Conservation (phyloP, 495 filamentous ascomycete species). For the Aspergillus kassunensis region DNA sequence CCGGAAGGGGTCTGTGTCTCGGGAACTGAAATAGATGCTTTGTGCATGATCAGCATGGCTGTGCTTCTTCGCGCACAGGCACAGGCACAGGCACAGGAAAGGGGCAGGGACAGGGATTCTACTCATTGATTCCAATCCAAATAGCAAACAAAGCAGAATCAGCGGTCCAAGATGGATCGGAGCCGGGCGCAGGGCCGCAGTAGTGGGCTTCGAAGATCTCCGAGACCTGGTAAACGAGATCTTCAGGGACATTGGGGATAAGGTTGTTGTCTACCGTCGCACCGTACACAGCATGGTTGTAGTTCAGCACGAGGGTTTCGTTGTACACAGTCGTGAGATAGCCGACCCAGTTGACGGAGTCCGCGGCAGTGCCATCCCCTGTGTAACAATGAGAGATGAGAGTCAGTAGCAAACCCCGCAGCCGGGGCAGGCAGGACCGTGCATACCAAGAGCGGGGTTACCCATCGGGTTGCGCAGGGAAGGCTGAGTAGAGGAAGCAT, state of each 20-base stretch:
- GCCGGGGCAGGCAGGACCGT: background rate
- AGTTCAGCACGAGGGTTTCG: slow-evolving; percentile 53
- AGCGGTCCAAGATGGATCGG: slow-evolving; percentile 45
- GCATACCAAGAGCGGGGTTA: slow-evolving; percentile 47
- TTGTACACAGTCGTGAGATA: slow-evolving; percentile 64
- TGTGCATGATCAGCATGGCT: no score
- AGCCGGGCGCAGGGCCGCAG: background rate
- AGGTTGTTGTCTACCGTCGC: slow-evolving; percentile 63
- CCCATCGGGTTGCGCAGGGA: slow-evolving; percentile 59
- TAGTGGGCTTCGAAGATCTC: background rate
- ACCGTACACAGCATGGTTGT: slow-evolving; percentile 67
- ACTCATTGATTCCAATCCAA: slow-evolving; percentile 72
- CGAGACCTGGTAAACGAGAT: slow-evolving; percentile 6
- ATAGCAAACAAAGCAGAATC: slow-evolving; percentile 55
- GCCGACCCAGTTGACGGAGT: slow-evolving; percentile 66
- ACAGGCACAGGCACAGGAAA: no score
- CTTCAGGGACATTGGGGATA: slow-evolving; percentile 24
- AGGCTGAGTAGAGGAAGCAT: slow-evolving; percentile 51
- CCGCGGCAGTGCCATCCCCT: slow-evolving; percentile 33
- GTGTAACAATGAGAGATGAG: no score
- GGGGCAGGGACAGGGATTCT: no score
- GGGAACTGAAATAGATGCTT: background rate
- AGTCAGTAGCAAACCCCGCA: background rate
- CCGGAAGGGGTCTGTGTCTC: background rate
- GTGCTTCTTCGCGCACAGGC: no score